Evolutionary conservation across 345 rosid species (phyloP).

Genomic region (Sonneratia caseolaris): DNA sequence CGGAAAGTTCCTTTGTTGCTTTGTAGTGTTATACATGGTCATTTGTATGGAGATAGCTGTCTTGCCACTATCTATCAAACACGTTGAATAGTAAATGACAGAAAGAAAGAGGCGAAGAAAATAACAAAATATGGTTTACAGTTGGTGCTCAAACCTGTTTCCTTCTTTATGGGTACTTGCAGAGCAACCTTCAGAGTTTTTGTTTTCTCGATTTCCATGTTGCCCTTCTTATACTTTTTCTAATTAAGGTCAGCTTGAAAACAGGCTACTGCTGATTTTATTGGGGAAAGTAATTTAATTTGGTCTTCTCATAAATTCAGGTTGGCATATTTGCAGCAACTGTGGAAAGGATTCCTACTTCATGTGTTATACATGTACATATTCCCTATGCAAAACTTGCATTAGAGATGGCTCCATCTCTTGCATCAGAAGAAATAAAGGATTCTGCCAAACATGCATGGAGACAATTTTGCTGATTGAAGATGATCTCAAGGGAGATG

Average conservation of each 20-base stretch:
- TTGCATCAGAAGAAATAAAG: slow-evolving; percentile 83
- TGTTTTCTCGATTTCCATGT: neutral
- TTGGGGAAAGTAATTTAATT: neutral
- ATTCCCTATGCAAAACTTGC: slow-evolving; percentile 61
- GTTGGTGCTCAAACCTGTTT: neutral
- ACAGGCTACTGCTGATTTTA: neutral
- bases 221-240: neutral
- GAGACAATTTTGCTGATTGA: slow-evolving; percentile 78
- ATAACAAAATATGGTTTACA: neutral
- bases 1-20: neutral
- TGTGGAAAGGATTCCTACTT: slow-evolving; percentile 1
- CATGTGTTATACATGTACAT: slow-evolving; percentile 8
- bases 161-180: neutral
- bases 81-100: neutral
- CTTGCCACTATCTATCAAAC: neutral
- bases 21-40: neutral
- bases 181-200: neutral
- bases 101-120: neutral
- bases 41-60: neutral
- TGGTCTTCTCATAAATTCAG: slow-evolving; percentile 1
- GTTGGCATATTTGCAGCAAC: slow-evolving; percentile 6
- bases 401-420: slow-evolving; percentile 64
- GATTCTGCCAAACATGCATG: slow-evolving; percentile 90
- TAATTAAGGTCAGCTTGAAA: neutral
- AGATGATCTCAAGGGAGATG: slow-evolving; percentile 46